These are phyloP conservation scores for Pleurotus giganteus DNA, from an alignment of 768 basidiomycete species.

Conservation along the genomic window DNA sequence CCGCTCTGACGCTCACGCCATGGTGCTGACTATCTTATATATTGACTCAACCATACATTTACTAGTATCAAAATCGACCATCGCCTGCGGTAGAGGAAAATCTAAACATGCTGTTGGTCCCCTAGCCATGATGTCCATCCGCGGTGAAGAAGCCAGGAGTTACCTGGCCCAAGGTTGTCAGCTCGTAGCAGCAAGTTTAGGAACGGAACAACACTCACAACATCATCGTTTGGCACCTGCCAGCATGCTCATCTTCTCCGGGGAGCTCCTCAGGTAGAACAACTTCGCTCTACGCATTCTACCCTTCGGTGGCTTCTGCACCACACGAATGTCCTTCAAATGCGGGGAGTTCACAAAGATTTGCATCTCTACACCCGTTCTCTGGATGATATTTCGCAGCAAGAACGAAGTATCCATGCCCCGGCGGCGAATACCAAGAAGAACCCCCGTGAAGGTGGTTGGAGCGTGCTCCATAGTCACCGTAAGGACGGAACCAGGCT, in stretches of 20 bases:
- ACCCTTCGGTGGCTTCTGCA: constrained; percentile 60
- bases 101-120: too few relatives aligned
- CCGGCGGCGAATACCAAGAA: constrained; percentile 78
- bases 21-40: too few relatives aligned
- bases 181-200: too few relatives aligned
- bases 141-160: too few relatives aligned
- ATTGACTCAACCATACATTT: too few relatives aligned
- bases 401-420: constrained; percentile 88
- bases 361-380: constrained; percentile 92
- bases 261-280: constrained; percentile 79
- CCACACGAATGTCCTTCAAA: constrained; percentile 81
- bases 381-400: constrained; percentile 85
- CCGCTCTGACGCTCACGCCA: too few relatives aligned
- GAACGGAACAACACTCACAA: not conserved
- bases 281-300: constrained; percentile 76
- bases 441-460: constrained; percentile 83
- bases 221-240: constrained; percentile 41
- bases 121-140: too few relatives aligned
- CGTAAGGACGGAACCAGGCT: constrained; percentile 84
- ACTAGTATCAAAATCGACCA: too few relatives aligned
- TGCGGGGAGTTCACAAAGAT: constrained; percentile 86
- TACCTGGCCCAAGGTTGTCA: too few relatives aligned
- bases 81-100: too few relatives aligned
- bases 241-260: constrained; percentile 82
- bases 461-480: constrained; percentile 77